Conservation (phyloP, 176 grass and related monocot genomes). For the Ensete ventricosum region DNA sequence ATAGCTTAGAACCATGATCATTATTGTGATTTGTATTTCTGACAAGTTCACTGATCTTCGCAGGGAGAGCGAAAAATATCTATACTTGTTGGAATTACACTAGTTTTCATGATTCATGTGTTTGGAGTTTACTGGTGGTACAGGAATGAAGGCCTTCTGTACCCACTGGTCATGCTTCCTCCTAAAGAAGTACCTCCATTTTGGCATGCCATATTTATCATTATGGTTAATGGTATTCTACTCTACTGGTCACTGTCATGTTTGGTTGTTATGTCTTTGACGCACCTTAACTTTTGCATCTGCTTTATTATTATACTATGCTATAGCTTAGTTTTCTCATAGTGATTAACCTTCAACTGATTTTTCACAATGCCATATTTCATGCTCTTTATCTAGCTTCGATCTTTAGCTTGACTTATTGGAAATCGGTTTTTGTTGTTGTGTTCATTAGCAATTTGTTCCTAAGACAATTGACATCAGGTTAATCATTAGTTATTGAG, state of each 20-base stretch:
- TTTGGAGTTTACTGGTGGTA: constrained; percentile 97
- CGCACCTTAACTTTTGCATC: background rate
- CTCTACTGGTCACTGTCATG: background rate
- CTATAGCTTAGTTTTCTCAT: background rate
- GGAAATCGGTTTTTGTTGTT: no score
- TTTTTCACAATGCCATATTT: background rate
- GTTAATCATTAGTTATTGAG: no score
- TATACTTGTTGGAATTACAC: constrained; percentile 64
- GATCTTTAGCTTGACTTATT: no score
- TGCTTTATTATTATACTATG: background rate
- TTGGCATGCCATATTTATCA: constrained; percentile 97
- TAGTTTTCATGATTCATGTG: constrained; percentile 80
- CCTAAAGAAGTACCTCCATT: constrained; percentile 94
- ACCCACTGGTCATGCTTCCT: constrained; percentile 88
- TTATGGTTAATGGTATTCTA: constrained; percentile 88
- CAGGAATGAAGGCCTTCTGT: constrained; percentile 73
- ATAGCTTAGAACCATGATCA: background rate
- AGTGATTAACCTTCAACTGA: background rate
- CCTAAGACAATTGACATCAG: no score
- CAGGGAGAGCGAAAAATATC: constrained; percentile 86
- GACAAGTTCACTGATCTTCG: constrained; percentile 12
- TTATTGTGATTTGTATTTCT: background rate
- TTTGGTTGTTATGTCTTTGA: constrained; percentile 13
- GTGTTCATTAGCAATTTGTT: no score
- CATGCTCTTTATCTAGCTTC: background rate